A percentile compares a stretch with the other conserved stretches of the same genome.
phyloP scores from a whole-genome alignment of 257 asterid genomes.

The Nicotiana undulata region DNA sequence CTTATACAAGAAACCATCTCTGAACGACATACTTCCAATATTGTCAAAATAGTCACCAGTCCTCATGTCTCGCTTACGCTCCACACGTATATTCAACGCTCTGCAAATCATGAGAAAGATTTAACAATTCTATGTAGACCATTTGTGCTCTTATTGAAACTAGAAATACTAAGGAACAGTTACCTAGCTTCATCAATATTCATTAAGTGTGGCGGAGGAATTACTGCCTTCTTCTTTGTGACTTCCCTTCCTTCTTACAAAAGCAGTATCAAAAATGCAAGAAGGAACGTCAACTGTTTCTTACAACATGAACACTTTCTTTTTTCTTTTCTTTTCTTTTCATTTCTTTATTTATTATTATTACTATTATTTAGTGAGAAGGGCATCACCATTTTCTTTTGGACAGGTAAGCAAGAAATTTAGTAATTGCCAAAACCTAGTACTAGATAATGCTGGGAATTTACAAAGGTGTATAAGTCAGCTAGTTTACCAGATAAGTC shows the following conservation, averaged over 20 bases:
- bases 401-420: neutral
- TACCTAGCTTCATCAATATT: constrained; percentile 93
- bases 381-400: neutral
- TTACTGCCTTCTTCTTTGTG: constrained; percentile 77
- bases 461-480: neutral
- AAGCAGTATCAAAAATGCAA: constrained; percentile 6
- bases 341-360: too few species aligned
- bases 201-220: constrained; percentile 84
- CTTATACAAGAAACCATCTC: constrained; percentile 87
- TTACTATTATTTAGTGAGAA: too few species aligned
- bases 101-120: constrained; percentile 28
- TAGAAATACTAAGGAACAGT: neutral
- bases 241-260: constrained; percentile 93
- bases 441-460: neutral
- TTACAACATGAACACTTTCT: neutral
- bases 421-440: neutral
- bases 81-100: constrained; percentile 79
- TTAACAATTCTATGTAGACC: constrained; percentile 3
- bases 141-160: neutral
- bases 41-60: constrained; percentile 79
- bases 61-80: constrained; percentile 78
- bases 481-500: neutral
- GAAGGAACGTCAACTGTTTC: neutral
- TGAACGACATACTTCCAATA: constrained; percentile 89
- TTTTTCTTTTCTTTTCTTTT: too few species aligned